Percentiles rank a stretch among this genome's conserved stretches.
phyloP scores from a whole-genome alignment of 805 yeast genomes.

The Metschnikowia borealis region DNA sequence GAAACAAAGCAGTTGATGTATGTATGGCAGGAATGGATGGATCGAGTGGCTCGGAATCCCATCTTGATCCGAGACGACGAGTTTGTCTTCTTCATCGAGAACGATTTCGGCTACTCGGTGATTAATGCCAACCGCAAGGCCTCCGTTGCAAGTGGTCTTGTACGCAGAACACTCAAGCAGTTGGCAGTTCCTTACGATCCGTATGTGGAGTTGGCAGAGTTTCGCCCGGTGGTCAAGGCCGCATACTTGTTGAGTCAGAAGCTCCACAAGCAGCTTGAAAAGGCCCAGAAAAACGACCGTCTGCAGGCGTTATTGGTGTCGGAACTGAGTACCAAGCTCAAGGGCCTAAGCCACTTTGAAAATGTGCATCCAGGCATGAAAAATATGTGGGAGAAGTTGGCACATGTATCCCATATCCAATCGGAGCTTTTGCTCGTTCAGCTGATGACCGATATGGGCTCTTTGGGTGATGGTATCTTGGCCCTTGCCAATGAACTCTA shows the following conservation, averaged over 20 bases:
- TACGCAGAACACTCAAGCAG: slow-evolving; percentile 87
- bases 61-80: slow-evolving; percentile 85
- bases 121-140: slow-evolving; percentile 54
- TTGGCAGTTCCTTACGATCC: slow-evolving; percentile 90
- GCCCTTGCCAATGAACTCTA: slow-evolving; percentile 70
- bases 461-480: slow-evolving; percentile 70
- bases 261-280: slow-evolving; percentile 50
- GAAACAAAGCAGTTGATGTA: slow-evolving; percentile 54
- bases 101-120: slow-evolving; percentile 64
- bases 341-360: slow-evolving; percentile 41
- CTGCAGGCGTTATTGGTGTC: slow-evolving; percentile 42
- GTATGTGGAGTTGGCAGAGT: slow-evolving; percentile 70
- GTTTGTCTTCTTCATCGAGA: slow-evolving; percentile 75
- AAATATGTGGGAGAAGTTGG: slow-evolving; percentile 71
- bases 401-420: slow-evolving; percentile 61
- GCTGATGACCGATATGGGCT: slow-evolving; percentile 67
- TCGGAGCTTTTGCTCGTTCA: slow-evolving; percentile 76
- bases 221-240: slow-evolving; percentile 81
- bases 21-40: slow-evolving; percentile 82
- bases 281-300: slow-evolving; percentile 54
- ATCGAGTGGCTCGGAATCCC: slow-evolving; percentile 68
- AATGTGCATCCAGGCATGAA: slow-evolving; percentile 64
- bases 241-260: slow-evolving; percentile 59
- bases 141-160: slow-evolving; percentile 75
- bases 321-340: slow-evolving; percentile 46